These are phyloP conservation scores for Murraya paniculata DNA, from an alignment of 345 rosid species.

Conservation along the genomic window DNA sequence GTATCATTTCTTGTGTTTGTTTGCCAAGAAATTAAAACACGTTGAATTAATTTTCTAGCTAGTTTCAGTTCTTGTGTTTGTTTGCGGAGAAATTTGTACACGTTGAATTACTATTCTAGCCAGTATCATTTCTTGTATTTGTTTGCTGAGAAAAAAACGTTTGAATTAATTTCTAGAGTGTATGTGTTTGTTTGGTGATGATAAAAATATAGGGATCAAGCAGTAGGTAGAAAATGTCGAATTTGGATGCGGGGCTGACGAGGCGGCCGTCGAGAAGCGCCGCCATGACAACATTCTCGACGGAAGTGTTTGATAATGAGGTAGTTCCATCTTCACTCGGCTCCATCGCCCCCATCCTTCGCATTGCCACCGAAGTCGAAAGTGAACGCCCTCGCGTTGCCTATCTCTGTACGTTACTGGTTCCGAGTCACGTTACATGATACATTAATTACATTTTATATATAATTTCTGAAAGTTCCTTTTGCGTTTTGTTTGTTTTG, in stretches of 20 bases:
- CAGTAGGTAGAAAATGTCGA: constrained; percentile 25
- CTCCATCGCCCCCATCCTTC: constrained; percentile 81
- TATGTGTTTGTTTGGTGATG: no score
- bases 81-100: no score
- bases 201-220: constrained; percentile 23
- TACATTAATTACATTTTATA: no score
- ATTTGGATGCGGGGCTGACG: constrained; percentile 46
- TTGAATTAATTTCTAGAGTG: no score
- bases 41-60: no score
- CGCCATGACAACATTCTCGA: constrained; percentile 79
- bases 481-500: neutral
- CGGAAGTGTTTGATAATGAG: constrained; percentile 92
- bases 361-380: constrained; percentile 83
- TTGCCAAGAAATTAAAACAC: no score
- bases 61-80: no score
- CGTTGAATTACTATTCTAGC: no score
- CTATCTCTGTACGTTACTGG: constrained; percentile 63
- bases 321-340: constrained; percentile 91
- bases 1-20: no score
- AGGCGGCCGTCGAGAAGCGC: constrained; percentile 93
- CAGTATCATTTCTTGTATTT: no score
- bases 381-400: constrained; percentile 97
- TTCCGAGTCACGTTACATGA: no score
- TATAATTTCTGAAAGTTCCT: neutral
- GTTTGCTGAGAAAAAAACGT: no score